Percentiles rank a stretch among this genome's conserved stretches.
Conservation (phyloP, 78 protist species). For the Dictyostelium intermedium region DNA sequence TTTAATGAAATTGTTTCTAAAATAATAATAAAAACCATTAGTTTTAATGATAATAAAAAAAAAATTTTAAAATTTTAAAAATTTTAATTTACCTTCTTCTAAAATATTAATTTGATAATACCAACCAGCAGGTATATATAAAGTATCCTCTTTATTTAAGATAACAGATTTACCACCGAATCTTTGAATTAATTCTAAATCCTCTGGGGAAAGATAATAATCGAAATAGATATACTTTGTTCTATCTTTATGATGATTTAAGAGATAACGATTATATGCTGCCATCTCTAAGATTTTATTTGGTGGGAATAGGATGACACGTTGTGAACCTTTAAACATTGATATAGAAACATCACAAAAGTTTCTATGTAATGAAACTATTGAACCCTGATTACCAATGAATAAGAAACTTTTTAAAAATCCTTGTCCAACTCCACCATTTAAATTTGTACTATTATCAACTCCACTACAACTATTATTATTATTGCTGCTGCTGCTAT, state of each 20-base stretch:
- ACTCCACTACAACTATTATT: too few relatives aligned
- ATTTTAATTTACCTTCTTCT: conserved; percentile 37
- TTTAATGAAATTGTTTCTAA: conserved; percentile 8
- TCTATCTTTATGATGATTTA: neutral
- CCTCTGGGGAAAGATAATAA: conserved; percentile 19
- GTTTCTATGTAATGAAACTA: conserved; percentile 56
- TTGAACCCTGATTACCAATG: conserved; percentile 39
- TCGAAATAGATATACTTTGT: conserved; percentile 65
- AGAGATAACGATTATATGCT: conserved; percentile 20
- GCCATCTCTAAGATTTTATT: conserved; percentile 65
- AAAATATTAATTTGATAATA: conserved; percentile 47
- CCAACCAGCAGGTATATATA: conserved; percentile 73
- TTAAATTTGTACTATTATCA: neutral
- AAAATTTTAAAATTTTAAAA: too few relatives aligned
- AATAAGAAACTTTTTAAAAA: neutral
- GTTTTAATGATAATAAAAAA: too few relatives aligned
- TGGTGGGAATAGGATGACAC: conserved; percentile 74
- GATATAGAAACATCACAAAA: conserved; percentile 41
- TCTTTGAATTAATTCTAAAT: conserved; percentile 46
- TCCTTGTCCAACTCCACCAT: neutral
- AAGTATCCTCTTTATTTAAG: conserved; percentile 36
- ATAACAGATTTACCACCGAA: conserved; percentile 46
- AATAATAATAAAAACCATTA: neutral
- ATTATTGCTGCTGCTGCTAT: neutral
- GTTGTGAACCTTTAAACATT: conserved; percentile 9